Conservation (phyloP, 345 rosid genomes). For the Capsella bursapastoris region DNA sequence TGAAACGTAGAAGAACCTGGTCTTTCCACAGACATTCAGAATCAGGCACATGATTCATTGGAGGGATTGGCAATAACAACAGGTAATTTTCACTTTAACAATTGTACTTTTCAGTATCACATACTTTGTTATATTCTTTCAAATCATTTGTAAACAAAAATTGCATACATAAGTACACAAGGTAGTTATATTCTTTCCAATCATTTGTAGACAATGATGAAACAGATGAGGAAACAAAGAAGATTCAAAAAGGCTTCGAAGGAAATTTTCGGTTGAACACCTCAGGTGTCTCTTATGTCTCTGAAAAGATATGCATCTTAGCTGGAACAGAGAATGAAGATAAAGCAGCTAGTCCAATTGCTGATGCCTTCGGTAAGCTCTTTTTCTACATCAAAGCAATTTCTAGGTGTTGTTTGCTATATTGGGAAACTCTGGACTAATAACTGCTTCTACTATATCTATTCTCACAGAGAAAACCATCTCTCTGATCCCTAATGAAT, state of each 20-base stretch:
- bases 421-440: not conserved
- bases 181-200: not conserved
- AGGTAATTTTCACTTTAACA: constrained; percentile 19
- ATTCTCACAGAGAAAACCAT: constrained; percentile 26
- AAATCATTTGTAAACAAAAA: constrained; percentile 18
- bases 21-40: not conserved
- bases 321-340: constrained; percentile 2
- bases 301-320: not conserved
- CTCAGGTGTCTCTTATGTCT: constrained; percentile 5
- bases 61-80: constrained; percentile 12
- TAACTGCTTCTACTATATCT: constrained; percentile 5
- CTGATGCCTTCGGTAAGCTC: constrained; percentile 23
- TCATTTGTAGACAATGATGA: constrained; percentile 17
- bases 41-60: not conserved
- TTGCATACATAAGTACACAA: not conserved
- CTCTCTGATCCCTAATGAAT: not conserved
- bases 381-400: not conserved
- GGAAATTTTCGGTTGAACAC: constrained; percentile 6
- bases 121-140: not conserved
- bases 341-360: constrained; percentile 13
- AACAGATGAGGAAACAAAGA: constrained; percentile 6
- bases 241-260: not conserved
- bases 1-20: constrained; percentile 18
- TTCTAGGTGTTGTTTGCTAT: not conserved
- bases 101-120: not conserved